Evolutionary conservation across 2,329 filamentous ascomycete genomes (phyloP), one percentile per base, ranked within the genome.

Genomic region (Aspergillus sp.): DNA sequence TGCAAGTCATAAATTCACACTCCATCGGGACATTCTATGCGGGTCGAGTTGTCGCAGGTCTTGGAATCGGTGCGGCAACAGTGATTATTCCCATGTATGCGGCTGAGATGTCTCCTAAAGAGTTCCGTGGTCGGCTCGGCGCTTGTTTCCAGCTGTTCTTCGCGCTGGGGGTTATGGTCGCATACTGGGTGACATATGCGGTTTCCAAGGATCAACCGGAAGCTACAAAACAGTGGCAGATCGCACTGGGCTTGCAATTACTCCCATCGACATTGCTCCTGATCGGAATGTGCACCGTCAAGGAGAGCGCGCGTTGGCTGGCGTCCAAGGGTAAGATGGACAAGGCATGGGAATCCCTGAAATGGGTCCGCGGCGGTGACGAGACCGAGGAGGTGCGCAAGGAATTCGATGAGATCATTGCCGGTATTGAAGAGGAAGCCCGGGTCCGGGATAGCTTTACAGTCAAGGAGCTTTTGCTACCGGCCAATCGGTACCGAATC

Each of bases 341-440:
- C 2, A 66, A 77, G 49, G 75, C 73, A 2, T 59, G 71, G 44
- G 59, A 71, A 41, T 72, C 69, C 3, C 56, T 78, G n/a, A 65
- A 70, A 13, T 77, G 75, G 75, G 69, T 78, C 9, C 70, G 75
- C 3, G 75, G 73, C 4, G 74, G 71, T n/a, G 61, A 65, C 6
- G 63, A 67, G 30, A 62, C 56, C 1, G 51, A 61, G 7, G 64
- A 64, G 32, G 45, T 67, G 13, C 56, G 57, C 27, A 42, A 46
- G 13, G 65, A 68, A 44, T 68, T 67, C 29, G 53, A 60, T 36
- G 65, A 68, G 45, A 68, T 68, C 34, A 43, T 75, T 3, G 62
- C 65, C 1, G 71, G 71, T 10, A 69, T 78, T 39, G 65, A 71
- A 33, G 69, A 76, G 40, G 75, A 78, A 44, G 59, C 69, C 5